Percentiles rank a stretch among this genome's conserved stretches.
Evolutionary conservation across 2,329 filamentous ascomycete genomes (phyloP).

Genomic region (Ceratocystis lukuohia): DNA sequence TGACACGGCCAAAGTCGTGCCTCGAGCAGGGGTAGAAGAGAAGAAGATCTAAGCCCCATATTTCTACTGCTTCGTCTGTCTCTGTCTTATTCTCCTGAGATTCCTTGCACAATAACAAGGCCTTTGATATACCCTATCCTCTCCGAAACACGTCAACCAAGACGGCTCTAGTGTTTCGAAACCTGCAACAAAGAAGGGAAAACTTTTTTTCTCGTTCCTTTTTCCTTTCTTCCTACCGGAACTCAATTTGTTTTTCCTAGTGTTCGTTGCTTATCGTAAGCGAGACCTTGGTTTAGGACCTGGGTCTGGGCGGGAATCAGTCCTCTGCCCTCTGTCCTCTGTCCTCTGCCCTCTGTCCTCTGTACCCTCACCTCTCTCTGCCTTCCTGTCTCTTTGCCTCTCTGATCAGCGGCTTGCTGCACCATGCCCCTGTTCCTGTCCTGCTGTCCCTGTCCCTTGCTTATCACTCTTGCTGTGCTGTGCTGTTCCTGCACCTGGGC

Average conservation of each 20-base stretch:
- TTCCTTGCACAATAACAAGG: background rate
- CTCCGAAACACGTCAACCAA: background rate
- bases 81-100: background rate
- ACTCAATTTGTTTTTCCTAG: background rate
- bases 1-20: no score
- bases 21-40: no score
- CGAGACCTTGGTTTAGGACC: no score
- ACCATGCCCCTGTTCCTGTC: background rate
- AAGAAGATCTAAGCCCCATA: no score
- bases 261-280: no score
- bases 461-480: background rate
- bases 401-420: background rate
- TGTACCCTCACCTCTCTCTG: no score
- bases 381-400: no score
- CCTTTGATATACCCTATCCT: background rate
- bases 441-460: background rate
- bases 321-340: no score
- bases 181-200: background rate
- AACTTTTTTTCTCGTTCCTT: background rate
- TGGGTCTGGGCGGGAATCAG: no score
- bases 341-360: no score
- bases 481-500: background rate
- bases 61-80: background rate
- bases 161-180: slow-evolving; percentile 7
- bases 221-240: background rate